Evolutionary conservation across 306 rosid species (phyloP).

Genomic region (Purshia tridentata): DNA sequence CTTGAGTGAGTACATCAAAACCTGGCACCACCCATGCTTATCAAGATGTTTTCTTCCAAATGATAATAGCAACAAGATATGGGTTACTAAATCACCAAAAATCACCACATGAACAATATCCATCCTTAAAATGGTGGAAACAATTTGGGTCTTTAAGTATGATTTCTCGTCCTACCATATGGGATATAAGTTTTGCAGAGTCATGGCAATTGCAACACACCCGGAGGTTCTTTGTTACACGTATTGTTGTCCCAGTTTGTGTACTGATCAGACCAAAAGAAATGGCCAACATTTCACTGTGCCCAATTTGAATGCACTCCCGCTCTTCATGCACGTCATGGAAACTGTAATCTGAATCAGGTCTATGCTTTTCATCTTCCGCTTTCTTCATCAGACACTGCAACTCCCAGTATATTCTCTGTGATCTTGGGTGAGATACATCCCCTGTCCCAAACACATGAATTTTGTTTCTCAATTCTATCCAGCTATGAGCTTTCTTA

Average conservation of each 20-base stretch:
- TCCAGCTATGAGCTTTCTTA: conserved; percentile 58
- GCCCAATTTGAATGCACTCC: conserved; percentile 57
- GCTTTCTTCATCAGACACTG: conserved; percentile 53
- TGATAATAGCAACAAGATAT: neutral
- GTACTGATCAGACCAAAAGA: conserved; percentile 65
- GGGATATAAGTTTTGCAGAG: conserved; percentile 51
- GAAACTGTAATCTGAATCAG: conserved; percentile 43
- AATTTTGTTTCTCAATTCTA: conserved; percentile 53
- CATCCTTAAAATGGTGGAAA: conserved; percentile 67
- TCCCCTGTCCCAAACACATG: conserved; percentile 77
- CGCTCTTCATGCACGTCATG: conserved; percentile 74
- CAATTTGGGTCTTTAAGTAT: conserved; percentile 57
- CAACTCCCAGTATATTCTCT: conserved; percentile 47
- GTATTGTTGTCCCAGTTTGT: conserved; percentile 42
- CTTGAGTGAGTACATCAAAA: no score
- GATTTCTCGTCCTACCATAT: conserved; percentile 48
- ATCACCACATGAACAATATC: conserved; percentile 58
- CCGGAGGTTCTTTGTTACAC: conserved; percentile 52
- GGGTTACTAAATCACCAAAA: conserved; percentile 32
- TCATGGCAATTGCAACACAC: conserved; percentile 59
- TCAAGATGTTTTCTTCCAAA: neutral
- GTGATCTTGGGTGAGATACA: conserved; percentile 62
- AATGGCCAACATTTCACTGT: conserved; percentile 67
- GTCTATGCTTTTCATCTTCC: conserved; percentile 40
- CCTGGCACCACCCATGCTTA: no score